Evolutionary conservation across 1,139 yeast species (phyloP), one percentile per base, ranked within the genome.

Genomic region (Pichia sp.): DNA sequence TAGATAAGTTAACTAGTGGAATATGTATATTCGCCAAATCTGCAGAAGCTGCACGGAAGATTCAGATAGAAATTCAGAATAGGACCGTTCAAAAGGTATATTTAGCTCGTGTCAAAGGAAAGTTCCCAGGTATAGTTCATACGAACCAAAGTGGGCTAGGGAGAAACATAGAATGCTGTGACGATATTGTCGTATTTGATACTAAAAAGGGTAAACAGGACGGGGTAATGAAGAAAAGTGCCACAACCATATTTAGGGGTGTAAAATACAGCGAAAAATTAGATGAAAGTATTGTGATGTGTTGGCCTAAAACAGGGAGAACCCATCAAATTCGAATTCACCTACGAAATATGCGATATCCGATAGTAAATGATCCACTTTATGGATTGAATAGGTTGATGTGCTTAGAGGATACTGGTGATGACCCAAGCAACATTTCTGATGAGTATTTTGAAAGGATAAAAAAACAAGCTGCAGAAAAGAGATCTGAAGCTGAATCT

Each of bases 251-350:
- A 5, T 77, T 81, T 57, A 59, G 68, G 50, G 67, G 69, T 2
- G 42, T 78, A 1, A 62, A 60, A 19, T 74, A 73, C 56, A 66
- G 68, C 62, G 43, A 63, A 0, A 54, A 53, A 1, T 59, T 67
- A 1, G 65, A 84, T 61, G 77, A 84, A 54, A 80, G 85, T 54
- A 67, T 87, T 1, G 87, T 87, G 0, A 63, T 73, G 51, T 87
- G 95, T 64, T 74, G 71, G 58, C 95, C 95, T 0, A 61, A 79
- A 16, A 84, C 93, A 0, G 96, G 95, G 0, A 76, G 87, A 62
- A 85, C 87, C 61, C 95, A 87, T 67, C 95, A 87, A 65, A 85
- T 87, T n/a, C 72, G 95, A 53, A 84, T 87, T 4, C 95, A 87
- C 67, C 67, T 87, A 30, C 75, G 88, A 31, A 77, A 82, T 54